Percentiles rank a stretch among this genome's conserved stretches.
phyloP scores from a whole-genome alignment of 257 asterid genomes.

The Lavandula angustifolia region DNA sequence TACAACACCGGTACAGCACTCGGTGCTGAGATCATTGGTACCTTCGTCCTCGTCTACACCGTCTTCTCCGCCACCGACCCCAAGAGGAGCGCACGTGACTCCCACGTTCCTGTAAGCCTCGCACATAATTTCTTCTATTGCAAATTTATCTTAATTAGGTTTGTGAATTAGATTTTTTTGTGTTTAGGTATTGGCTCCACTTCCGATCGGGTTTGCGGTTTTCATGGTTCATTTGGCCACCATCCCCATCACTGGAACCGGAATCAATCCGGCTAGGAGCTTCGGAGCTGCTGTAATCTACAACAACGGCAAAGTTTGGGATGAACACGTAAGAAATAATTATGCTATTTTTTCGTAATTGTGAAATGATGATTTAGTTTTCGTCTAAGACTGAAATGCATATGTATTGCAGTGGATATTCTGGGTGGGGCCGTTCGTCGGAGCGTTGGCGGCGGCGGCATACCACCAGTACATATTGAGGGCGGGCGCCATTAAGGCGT shows the following conservation, averaged over 20 bases:
- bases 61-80: conserved; percentile 85
- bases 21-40: conserved; percentile 54
- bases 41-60: too few species aligned
- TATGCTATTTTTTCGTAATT: too few species aligned
- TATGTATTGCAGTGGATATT: conserved; percentile 71
- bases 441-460: conserved; percentile 81
- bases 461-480: conserved; percentile 84
- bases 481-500: conserved; percentile 77
- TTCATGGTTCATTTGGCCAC: too few species aligned
- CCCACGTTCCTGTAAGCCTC: conserved; percentile 72
- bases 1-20: conserved; percentile 71
- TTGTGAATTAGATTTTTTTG: neutral
- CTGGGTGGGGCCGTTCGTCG: conserved; percentile 91
- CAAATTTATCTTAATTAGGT: neutral
- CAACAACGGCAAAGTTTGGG: conserved; percentile 64
- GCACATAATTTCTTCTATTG: neutral
- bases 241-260: too few species aligned
- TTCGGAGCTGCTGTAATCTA: conserved; percentile 85
- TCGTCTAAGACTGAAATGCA: too few species aligned
- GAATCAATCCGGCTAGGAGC: conserved; percentile 74
- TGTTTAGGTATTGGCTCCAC: conserved; percentile 83
- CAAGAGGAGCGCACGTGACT: conserved; percentile 85
- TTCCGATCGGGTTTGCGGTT: conserved; percentile 1
- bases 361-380: too few species aligned
- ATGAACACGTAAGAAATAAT: conserved; percentile 58